A percentile compares a stretch with the other conserved stretches of the same genome.
Conservation (phyloP, 257 asterid genomes). For the Primulina tabacum region DNA sequence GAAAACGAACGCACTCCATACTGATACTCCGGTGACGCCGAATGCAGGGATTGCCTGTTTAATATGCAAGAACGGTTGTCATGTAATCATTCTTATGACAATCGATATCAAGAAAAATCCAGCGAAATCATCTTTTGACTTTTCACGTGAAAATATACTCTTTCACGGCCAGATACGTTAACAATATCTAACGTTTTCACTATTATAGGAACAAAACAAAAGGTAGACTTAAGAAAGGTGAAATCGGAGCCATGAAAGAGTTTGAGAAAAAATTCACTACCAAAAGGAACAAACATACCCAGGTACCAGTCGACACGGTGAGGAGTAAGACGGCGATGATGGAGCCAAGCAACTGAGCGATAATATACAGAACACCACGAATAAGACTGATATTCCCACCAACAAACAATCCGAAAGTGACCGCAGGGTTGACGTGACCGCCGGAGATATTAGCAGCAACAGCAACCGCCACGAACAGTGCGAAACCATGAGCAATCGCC, state of each 20-base stretch:
- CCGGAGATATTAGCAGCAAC: constrained; percentile 43
- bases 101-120: no score
- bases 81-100: no score
- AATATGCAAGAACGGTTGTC: constrained; percentile 10
- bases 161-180: no score
- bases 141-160: neutral
- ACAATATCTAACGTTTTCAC: no score
- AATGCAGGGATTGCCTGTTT: neutral
- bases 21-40: constrained; percentile 25
- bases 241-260: no score
- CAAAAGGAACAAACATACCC: constrained; percentile 11
- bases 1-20: constrained; percentile 35
- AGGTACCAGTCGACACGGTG: constrained; percentile 29
- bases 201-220: no score
- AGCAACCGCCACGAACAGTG: constrained; percentile 39
- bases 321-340: constrained; percentile 33
- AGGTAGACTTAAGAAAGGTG: neutral
- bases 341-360: constrained; percentile 38
- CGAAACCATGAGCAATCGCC: constrained; percentile 32
- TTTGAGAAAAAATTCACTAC: neutral
- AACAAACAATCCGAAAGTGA: constrained; percentile 36
- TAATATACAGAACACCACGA: constrained; percentile 33
- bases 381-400: constrained; percentile 38
- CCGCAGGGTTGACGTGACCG: constrained; percentile 47
- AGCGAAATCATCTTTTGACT: no score